Evolutionary conservation across 75 land plant genomes (phyloP).

Genomic region (Chamaecyparis obtusa): DNA sequence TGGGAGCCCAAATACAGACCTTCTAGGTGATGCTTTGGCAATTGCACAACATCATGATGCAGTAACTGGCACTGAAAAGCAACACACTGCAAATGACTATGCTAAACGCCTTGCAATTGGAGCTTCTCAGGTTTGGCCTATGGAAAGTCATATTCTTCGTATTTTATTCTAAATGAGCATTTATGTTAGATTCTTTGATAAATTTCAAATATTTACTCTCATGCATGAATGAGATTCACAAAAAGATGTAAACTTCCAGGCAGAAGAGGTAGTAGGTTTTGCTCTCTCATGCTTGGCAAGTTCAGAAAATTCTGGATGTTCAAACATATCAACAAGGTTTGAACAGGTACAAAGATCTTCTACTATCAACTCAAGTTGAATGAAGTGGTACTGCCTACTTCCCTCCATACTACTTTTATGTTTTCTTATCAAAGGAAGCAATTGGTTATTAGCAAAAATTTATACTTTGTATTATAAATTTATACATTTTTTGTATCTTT

Average conservation of each 20-base stretch:
- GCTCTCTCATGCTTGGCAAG: constrained; percentile 50
- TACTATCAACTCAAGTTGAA: not conserved
- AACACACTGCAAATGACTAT: constrained; percentile 76
- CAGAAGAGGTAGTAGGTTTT: constrained; percentile 49
- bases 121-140: constrained; percentile 49
- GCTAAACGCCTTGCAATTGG: constrained; percentile 67
- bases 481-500: too few relatives aligned
- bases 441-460: not conserved
- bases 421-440: not conserved
- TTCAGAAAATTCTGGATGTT: constrained; percentile 25
- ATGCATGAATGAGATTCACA: constrained; percentile 8
- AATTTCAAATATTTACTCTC: constrained; percentile 4
- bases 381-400: not conserved
- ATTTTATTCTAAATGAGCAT: constrained; percentile 17
- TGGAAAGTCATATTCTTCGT: not conserved
- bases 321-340: constrained; percentile 17
- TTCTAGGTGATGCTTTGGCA: constrained; percentile 64
- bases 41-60: constrained; percentile 86
- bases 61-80: constrained; percentile 72
- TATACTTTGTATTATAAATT: too few relatives aligned
- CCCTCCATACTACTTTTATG: not conserved
- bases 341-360: constrained; percentile 33
- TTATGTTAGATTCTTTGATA: constrained; percentile 32
- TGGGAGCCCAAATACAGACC: constrained; percentile 36
- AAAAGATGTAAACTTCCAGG: constrained; percentile 25